These are phyloP conservation scores for Ceratocystis diversiconidia DNA, from an alignment of 2,329 filamentous ascomycete species.

Conservation along the genomic window DNA sequence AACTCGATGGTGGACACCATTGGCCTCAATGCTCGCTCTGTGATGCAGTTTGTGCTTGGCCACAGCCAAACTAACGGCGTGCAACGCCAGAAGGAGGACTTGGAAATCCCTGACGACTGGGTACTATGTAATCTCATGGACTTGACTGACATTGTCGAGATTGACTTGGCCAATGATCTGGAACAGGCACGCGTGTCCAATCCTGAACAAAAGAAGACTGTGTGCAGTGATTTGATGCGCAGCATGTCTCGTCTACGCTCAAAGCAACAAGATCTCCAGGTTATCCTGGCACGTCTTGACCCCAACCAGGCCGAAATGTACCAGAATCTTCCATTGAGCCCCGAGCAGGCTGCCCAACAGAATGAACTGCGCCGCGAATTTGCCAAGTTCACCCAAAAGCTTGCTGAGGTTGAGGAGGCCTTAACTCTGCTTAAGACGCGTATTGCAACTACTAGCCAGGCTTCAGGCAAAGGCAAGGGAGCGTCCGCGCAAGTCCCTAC, in stretches of 20 bases:
- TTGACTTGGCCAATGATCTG: conserved; percentile 49
- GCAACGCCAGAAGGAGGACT: conserved; percentile 47
- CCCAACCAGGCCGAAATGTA: conserved; percentile 50
- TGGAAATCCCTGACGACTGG: conserved; percentile 57
- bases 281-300: conserved; percentile 56
- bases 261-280: conserved; percentile 63
- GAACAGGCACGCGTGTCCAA: conserved; percentile 54
- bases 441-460: conserved; percentile 45
- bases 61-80: conserved; percentile 42
- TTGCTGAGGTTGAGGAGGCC: conserved; percentile 67
- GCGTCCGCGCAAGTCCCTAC: conserved; percentile 49
- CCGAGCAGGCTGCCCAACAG: conserved; percentile 73
- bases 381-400: conserved; percentile 54
- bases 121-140: conserved; percentile 61
- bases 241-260: conserved; percentile 59
- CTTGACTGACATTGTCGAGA: conserved; percentile 49
- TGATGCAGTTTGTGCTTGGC: conserved; percentile 51
- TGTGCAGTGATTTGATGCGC: conserved; percentile 51
- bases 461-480: conserved; percentile 30
- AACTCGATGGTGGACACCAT: conserved; percentile 91
- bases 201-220: conserved; percentile 52
- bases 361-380: conserved; percentile 68
- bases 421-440: conserved; percentile 67
- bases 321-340: conserved; percentile 59
- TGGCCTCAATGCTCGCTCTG: conserved; percentile 63